Evolutionary conservation across 2,329 filamentous ascomycete genomes (phyloP).

Genomic region (Aspergillus jensenii): DNA sequence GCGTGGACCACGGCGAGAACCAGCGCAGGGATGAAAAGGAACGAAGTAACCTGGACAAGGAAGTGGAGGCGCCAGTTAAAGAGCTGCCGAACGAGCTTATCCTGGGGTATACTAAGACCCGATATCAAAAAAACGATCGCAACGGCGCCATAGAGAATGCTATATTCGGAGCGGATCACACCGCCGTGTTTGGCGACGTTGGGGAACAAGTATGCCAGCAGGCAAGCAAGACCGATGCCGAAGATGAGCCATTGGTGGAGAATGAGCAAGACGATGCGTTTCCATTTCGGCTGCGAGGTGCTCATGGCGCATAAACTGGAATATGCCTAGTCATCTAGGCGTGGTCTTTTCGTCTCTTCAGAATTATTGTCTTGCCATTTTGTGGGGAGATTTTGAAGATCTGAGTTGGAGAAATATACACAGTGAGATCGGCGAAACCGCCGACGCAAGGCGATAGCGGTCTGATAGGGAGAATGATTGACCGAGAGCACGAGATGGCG

Average conservation of each 20-base stretch:
- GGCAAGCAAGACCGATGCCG: constrained; percentile 56
- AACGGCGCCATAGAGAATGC: constrained; percentile 66
- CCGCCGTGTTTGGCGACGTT: constrained; percentile 50
- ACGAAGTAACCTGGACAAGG: constrained; percentile 66
- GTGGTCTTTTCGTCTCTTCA: neutral
- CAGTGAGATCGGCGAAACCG: neutral
- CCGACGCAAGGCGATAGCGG: constrained; percentile 1
- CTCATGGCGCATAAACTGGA: neutral
- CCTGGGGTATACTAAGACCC: constrained; percentile 65
- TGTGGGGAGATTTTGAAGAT: neutral
- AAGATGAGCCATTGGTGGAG: constrained; percentile 65
- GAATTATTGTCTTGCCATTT: neutral
- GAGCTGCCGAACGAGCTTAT: constrained; percentile 61
- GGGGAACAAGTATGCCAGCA: constrained; percentile 56
- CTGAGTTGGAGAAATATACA: neutral
- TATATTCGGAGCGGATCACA: constrained; percentile 39
- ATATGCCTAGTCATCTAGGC: neutral
- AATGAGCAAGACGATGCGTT: constrained; percentile 26
- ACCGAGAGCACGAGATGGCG: neutral
- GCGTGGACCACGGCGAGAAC: constrained; percentile 58
- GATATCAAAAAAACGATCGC: constrained; percentile 70
- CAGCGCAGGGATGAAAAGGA: constrained; percentile 64
- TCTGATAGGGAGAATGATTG: constrained; percentile 11
- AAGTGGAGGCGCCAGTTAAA: constrained; percentile 68
- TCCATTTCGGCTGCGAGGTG: constrained; percentile 14